Conservation (phyloP, 768 basidiomycete species). For the Amanita phalloides region DNA sequence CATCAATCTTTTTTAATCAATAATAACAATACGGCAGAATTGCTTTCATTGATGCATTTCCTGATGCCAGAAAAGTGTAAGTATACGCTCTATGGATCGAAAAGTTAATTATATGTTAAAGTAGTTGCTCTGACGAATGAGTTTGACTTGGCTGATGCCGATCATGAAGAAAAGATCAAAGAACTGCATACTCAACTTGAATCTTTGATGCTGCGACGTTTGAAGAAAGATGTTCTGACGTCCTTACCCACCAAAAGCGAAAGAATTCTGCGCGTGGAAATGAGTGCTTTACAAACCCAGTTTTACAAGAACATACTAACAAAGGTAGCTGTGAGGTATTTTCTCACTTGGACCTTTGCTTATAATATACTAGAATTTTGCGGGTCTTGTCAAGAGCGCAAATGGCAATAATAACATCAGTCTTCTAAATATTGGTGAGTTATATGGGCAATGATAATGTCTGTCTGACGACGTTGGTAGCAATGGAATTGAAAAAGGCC, state of each 20-base stretch:
- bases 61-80: conserved; percentile 96
- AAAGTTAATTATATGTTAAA: not conserved
- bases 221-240: conserved; percentile 95
- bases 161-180: conserved; percentile 93
- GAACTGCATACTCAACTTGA: conserved; percentile 91
- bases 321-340: conserved; percentile 39
- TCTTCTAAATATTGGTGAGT: conserved; percentile 82
- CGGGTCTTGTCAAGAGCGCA: conserved; percentile 82
- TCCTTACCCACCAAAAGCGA: conserved; percentile 97
- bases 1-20: not conserved
- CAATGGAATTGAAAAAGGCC: conserved; percentile 98
- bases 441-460: not conserved
- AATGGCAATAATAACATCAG: conserved; percentile 88
- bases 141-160: conserved; percentile 87
- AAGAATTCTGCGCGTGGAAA: conserved; percentile 93
- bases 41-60: conserved; percentile 97
- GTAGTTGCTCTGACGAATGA: conserved; percentile 90
- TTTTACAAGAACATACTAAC: conserved; percentile 99
- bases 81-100: conserved; percentile 12
- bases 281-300: conserved; percentile 92
- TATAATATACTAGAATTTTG: conserved; percentile 61
- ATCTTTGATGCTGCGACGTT: conserved; percentile 84
- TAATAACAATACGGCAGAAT: conserved; percentile 37
- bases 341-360: conserved; percentile 1
- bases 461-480: conserved; percentile 25